Percentiles rank a stretch among this genome's conserved stretches.
phyloP scores from a whole-genome alignment of 2,329 filamentous ascomycete species.

The Botryotinia narcissicola region DNA sequence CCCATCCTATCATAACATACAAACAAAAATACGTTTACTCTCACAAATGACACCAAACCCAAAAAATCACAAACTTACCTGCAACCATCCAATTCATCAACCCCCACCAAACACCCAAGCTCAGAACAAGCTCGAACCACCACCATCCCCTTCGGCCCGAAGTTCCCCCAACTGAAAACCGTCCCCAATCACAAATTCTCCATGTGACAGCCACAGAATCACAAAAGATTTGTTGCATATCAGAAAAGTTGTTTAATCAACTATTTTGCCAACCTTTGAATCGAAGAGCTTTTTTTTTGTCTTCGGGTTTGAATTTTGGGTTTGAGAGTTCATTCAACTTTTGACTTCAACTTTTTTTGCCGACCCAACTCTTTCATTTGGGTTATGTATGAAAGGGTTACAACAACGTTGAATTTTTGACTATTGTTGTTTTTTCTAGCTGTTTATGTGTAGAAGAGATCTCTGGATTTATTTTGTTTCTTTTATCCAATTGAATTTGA shows the following conservation, averaged over 20 bases:
- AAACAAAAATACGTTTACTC: not conserved
- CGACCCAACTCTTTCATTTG: not conserved
- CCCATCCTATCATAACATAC: not conserved
- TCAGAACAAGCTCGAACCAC: not conserved
- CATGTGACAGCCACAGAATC: not conserved
- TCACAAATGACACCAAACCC: too few relatives aligned
- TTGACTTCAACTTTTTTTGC: not conserved
- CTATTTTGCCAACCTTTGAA: not conserved
- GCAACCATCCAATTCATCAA: not conserved
- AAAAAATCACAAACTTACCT: too few relatives aligned
- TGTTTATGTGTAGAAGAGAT: accelerated
- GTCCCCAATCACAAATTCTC: not conserved
- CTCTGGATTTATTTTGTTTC: accelerated
- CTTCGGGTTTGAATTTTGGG: not conserved
- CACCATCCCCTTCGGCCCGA: too few relatives aligned
- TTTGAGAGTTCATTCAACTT: not conserved
- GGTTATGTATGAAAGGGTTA: accelerated
- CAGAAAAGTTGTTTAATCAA: not conserved
- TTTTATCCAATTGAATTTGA: not conserved
- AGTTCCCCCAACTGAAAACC: not conserved
- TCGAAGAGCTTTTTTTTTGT: not conserved
- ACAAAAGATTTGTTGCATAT: not conserved
- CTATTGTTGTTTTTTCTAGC: accelerated
- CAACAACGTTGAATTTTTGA: accelerated
- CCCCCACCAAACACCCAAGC: not conserved